Base-by-base conservation (phyloP, 495 filamentous ascomycete species). In the Astrocystis sublimbata region DNA sequence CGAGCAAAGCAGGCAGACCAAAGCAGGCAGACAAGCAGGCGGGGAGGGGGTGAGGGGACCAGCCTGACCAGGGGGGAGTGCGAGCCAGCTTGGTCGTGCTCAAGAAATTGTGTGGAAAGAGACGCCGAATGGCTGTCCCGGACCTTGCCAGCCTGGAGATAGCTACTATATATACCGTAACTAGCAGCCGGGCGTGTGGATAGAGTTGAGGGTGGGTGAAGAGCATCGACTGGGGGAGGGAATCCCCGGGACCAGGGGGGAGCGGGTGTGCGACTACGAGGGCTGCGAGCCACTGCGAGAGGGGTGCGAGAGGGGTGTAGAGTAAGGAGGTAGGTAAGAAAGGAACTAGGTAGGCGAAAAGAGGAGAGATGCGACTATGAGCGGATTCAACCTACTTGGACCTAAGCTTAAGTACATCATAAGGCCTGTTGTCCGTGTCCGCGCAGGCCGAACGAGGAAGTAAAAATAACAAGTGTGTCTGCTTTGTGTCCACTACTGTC, bases 81-180 rank as follows among this genome's bases (percentile, higher is more conserved):
- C 19, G 23, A 5, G 36, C 23, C 35, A 17, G 12, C n/a, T 15
- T 1, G 33, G 9, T 38, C n/a, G 54, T 12, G 21, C 35, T 4
- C 2, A 17, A 17, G 26, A n/a, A 19, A 9, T 6, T 17, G 10
- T 31, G 49, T 35, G 46, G 46, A 26, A n/a, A 49, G 26, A 30
- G 46, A 49, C 19, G 41, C 15, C 46, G 19, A 19, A 30, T 49
- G 24, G 38, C 38, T 49, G 46, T 49, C n/a, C 9, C 6, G 46
- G 15, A 17, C 46, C 46, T 49, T 49, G 17, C 9, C 28, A 49
- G n/a, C n/a, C n/a, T n/a, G n/a, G n/a, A n/a, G n/a, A n/a, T n/a
- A n/a, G 30, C 24, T 17, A 15, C 46, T 49, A 49, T 49, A 49
- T 49, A 49, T 49, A 49, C 46, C 46, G 46, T 49, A 49, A 28